Base-by-base conservation (phyloP, 129 eudicot species). In the Flaveria linearis region DNA sequence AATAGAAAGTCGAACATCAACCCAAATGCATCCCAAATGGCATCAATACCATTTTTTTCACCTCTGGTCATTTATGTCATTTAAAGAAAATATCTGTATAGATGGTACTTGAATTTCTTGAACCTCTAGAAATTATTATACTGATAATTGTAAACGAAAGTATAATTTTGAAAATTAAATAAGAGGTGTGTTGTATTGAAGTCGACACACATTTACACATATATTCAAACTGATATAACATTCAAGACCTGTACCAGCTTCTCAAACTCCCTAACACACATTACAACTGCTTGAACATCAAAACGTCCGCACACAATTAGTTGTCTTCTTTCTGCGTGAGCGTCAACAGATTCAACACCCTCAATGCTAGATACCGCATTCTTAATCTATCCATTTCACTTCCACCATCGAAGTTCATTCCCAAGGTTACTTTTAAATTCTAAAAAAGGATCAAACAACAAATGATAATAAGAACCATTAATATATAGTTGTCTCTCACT, bases 281-380 rank as follows among this genome's bases (percentile, higher is more conserved):
- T 42, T 10, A 8, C 72, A 11, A 68, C 36, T 20, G 6, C 39
- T 11, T 43, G 52, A 68, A 49, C 36, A 68, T 68, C 72, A 42
- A 68, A 13, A 68, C 25, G 7, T 18, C 72, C 56, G 0, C 12
- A 2, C 2, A 43, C 72, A 9, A 17, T 5, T 2, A 68, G 30
- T 43, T 30, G 45, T 68, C 55, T 13, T 10, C 11, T 20, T 43
- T 68, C 72, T 45, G 2, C 12, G 1, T 20, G 28, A 43, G 16
- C 9, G 16, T 2, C 43, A 18, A 43, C 9, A 68, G 56, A 42
- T 68, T 68, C 72, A 18, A 68, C 72, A 6, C 72, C 72, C 51
- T 3, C 16, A 43, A 68, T 17, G 20, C 55, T 68, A 42, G 30
- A 43, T 68, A 68, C 33, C 10, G 3, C 72, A 53, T 68, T 43